Percentiles rank a stretch among this genome's conserved stretches.
Evolutionary conservation across 441 rosid species (phyloP).

Genomic region (Hypseocharis bilobata): DNA sequence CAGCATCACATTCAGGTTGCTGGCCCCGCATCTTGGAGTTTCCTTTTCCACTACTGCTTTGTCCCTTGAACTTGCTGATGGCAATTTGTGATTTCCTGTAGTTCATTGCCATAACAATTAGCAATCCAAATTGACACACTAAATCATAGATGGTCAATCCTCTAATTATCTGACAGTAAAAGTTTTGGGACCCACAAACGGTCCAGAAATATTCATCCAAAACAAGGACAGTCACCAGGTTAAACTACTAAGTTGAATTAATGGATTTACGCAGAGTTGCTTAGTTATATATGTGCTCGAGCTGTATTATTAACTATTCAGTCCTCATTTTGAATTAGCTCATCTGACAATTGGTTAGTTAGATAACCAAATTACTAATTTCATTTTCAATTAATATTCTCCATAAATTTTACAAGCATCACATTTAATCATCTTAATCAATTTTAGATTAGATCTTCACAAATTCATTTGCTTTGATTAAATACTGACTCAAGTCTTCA

Average conservation of each 20-base stretch:
- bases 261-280: neutral
- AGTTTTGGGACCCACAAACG: neutral
- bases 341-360: too few relatives aligned
- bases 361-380: too few relatives aligned
- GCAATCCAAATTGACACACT: slow-evolving; percentile 1
- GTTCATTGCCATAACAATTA: slow-evolving; percentile 18
- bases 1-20: slow-evolving; percentile 29
- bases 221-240: neutral
- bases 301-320: too few relatives aligned
- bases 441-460: too few relatives aligned
- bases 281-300: too few relatives aligned
- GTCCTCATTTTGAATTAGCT: too few relatives aligned
- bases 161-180: neutral
- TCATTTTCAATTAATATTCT: too few relatives aligned
- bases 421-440: too few relatives aligned
- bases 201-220: neutral
- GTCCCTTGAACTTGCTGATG: slow-evolving; percentile 53
- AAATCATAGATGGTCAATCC: neutral
- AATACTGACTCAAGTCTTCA: neutral
- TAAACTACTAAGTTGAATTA: neutral
- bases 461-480: neutral
- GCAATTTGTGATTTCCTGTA: slow-evolving; percentile 75
- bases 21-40: slow-evolving; percentile 20
- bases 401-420: too few relatives aligned
- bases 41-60: slow-evolving; percentile 30